A percentile compares a stretch with the other conserved stretches of the same genome.
Evolutionary conservation across 2,329 filamentous ascomycete genomes (phyloP).

Genomic region (Colletotrichum tabaci): DNA sequence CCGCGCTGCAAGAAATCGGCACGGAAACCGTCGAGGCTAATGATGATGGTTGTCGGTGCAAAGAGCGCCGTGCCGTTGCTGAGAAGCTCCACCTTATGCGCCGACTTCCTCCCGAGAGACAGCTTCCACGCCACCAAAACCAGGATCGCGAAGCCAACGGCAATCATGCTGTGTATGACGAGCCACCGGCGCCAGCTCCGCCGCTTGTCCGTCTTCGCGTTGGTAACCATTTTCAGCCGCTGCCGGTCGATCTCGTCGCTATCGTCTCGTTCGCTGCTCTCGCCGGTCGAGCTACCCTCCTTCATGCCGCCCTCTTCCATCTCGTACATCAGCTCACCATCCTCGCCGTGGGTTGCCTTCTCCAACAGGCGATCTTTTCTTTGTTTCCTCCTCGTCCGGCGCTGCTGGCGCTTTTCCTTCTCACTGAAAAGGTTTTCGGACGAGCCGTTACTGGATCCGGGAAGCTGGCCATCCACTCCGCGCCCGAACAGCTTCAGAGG

Average conservation of each 20-base stretch:
- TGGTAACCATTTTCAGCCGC: slow-evolving; percentile 63
- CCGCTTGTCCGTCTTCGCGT: slow-evolving; percentile 63
- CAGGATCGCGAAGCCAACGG: slow-evolving; percentile 69
- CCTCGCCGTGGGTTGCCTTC: slow-evolving; percentile 73
- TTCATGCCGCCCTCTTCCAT: slow-evolving; percentile 86
- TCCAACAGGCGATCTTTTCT: slow-evolving; percentile 68
- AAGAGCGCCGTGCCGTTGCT: slow-evolving; percentile 93
- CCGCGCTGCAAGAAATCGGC: slow-evolving; percentile 91
- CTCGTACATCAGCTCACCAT: slow-evolving; percentile 87
- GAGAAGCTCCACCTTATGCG: slow-evolving; percentile 55
- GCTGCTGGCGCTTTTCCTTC: slow-evolving; percentile 65
- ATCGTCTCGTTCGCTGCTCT: slow-evolving; percentile 73
- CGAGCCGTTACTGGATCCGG: slow-evolving; percentile 57
- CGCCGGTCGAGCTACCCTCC: slow-evolving; percentile 75
- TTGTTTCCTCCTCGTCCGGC: slow-evolving; percentile 65
- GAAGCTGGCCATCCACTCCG: slow-evolving; percentile 48
- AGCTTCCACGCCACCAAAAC: slow-evolving; percentile 72
- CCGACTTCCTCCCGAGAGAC: slow-evolving; percentile 61
- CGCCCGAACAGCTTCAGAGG: slow-evolving; percentile 62
- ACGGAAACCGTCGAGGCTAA: slow-evolving; percentile 95
- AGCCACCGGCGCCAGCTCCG: slow-evolving; percentile 69
- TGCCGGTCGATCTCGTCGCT: slow-evolving; percentile 72
- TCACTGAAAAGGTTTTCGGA: slow-evolving; percentile 65
- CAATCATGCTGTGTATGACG: slow-evolving; percentile 67
- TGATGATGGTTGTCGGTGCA: slow-evolving; percentile 90